phyloP scores from a whole-genome alignment of 2,329 filamentous ascomycete species.

The Scytalidium sp. region DNA sequence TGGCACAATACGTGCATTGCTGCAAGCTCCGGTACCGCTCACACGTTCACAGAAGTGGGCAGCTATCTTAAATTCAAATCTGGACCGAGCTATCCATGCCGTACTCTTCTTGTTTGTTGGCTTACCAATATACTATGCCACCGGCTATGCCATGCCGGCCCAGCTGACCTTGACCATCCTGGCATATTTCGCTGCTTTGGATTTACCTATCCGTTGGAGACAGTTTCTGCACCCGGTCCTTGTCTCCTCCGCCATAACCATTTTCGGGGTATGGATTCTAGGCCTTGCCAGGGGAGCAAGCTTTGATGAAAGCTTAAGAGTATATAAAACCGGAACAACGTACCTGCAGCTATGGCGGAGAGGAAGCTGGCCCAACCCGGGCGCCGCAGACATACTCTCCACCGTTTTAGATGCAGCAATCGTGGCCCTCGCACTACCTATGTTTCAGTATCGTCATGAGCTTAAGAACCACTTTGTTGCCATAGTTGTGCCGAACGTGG shows the following conservation, averaged over 20 bases:
- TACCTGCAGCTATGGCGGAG: constrained; percentile 51
- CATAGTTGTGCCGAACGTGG: constrained; percentile 51
- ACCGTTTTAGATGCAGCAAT: constrained; percentile 56
- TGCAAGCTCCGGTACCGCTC: constrained; percentile 39
- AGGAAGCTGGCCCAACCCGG: constrained; percentile 34
- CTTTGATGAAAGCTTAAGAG: constrained; percentile 38
- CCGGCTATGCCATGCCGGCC: constrained; percentile 45
- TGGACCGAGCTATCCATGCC: constrained; percentile 44
- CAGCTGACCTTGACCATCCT: constrained; percentile 48
- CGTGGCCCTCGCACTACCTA: constrained; percentile 56
- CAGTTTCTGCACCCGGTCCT: constrained; percentile 57
- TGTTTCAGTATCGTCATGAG: constrained; percentile 58
- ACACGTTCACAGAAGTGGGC: constrained; percentile 50
- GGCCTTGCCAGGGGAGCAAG: constrained; percentile 40
- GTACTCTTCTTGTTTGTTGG: constrained; percentile 47
- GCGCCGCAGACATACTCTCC: constrained; percentile 55
- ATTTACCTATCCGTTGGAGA: constrained; percentile 45
- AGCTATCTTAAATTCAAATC: constrained; percentile 38
- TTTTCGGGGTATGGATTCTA: constrained; percentile 51
- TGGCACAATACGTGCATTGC: constrained; percentile 2
- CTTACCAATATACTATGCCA: constrained; percentile 51
- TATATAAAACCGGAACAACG: constrained; percentile 50
- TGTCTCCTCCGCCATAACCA: constrained; percentile 49
- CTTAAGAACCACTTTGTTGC: constrained; percentile 49
- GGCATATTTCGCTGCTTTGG: constrained; percentile 47